Evolutionary conservation across 2,329 filamentous ascomycete genomes (phyloP).

Genomic region (Alternaria longipes): DNA sequence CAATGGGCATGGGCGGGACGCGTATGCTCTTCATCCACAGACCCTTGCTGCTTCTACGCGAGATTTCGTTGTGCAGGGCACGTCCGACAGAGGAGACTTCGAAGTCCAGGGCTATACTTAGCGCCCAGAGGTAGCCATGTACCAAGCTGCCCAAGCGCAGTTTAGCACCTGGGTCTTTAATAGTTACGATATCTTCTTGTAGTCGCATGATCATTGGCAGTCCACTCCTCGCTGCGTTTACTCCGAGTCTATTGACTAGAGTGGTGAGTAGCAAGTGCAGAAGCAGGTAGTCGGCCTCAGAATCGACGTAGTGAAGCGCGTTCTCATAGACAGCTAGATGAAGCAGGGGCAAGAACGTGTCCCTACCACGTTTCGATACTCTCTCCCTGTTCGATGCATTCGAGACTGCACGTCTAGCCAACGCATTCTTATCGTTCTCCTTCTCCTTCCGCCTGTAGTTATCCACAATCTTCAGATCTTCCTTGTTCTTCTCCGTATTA

Average conservation of each 20-base stretch:
- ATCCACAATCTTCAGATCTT: conserved; percentile 70
- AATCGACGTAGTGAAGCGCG: conserved; percentile 69
- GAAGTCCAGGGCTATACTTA: conserved; percentile 81
- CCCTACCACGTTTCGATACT: conserved; percentile 62
- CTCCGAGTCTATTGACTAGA: conserved; percentile 78
- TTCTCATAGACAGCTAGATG: conserved; percentile 92
- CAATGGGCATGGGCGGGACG: conserved; percentile 72
- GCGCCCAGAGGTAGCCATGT: conserved; percentile 86
- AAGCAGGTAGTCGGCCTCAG: conserved; percentile 77
- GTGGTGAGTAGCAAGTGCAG: conserved; percentile 79
- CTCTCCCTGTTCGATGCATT: conserved; percentile 71
- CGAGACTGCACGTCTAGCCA: conserved; percentile 72
- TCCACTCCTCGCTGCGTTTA: conserved; percentile 81
- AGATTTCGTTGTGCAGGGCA: conserved; percentile 78
- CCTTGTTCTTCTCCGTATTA: conserved; percentile 75
- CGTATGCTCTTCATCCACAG: conserved; percentile 82
- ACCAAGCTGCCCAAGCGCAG: conserved; percentile 84
- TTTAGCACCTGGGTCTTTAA: conserved; percentile 73
- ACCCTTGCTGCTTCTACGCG: conserved; percentile 73
- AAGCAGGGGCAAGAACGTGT: conserved; percentile 81
- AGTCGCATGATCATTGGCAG: conserved; percentile 89
- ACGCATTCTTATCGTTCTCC: conserved; percentile 55
- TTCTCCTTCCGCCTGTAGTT: conserved; percentile 57
- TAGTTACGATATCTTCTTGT: conserved; percentile 80
- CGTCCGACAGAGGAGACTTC: conserved; percentile 74